phyloP scores from a whole-genome alignment of 129 eudicot genomes.

The Artemisia annua region DNA sequence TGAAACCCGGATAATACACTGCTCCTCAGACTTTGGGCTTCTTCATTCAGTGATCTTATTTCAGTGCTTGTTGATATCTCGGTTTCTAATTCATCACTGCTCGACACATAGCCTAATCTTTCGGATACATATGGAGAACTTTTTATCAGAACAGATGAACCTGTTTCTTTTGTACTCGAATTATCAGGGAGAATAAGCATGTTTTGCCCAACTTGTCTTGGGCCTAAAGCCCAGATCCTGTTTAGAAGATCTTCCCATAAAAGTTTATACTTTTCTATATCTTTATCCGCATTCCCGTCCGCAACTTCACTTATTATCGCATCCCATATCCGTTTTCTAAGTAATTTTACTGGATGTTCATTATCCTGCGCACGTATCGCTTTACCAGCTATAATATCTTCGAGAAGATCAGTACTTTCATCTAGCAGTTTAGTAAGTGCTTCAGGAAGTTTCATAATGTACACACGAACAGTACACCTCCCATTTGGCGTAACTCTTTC shows the following conservation, averaged over 20 bases:
- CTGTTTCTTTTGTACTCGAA: conserved; percentile 6
- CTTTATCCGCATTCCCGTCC: conserved; percentile 45
- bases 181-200: conserved; percentile 76
- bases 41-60: conserved; percentile 46
- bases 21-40: conserved; percentile 73
- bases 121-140: conserved; percentile 73
- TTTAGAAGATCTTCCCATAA: conserved; percentile 60
- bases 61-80: conserved; percentile 34
- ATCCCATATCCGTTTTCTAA: conserved; percentile 71
- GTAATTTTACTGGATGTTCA: conserved; percentile 60
- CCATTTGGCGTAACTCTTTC: conserved; percentile 87
- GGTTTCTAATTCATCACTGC: neutral
- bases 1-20: conserved; percentile 93
- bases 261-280: conserved; percentile 55
- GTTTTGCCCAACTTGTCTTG: conserved; percentile 91
- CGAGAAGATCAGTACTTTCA: conserved; percentile 69
- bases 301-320: conserved; percentile 65
- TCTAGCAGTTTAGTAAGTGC: conserved; percentile 81
- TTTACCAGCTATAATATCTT: conserved; percentile 81
- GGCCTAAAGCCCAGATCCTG: conserved; percentile 94
- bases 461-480: conserved; percentile 82
- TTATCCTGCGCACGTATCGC: conserved; percentile 50
- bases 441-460: conserved; percentile 81
- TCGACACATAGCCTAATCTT: conserved; percentile 56
- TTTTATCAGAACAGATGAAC: conserved; percentile 48